These are phyloP conservation scores for Lophiostoma macrostomum DNA, from an alignment of 495 filamentous ascomycete genomes.

Conservation along the genomic window DNA sequence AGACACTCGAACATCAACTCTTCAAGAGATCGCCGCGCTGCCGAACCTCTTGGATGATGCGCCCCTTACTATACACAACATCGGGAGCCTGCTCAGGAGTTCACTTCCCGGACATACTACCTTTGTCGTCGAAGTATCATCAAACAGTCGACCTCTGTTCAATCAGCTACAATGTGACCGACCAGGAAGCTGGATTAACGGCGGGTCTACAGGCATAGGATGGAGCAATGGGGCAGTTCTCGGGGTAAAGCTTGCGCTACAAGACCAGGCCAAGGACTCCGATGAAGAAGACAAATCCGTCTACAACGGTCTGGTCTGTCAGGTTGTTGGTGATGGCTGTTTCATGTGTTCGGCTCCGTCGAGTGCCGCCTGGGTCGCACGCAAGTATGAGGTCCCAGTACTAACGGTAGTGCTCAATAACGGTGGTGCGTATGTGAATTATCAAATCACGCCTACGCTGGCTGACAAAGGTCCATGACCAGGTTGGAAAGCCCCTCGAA, in stretches of 20 bases:
- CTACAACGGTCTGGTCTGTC: conserved; percentile 85
- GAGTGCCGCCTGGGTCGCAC: conserved; percentile 87
- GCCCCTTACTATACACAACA: conserved; percentile 66
- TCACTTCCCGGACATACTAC: conserved; percentile 67
- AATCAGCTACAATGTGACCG: conserved; percentile 74
- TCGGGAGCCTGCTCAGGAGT: conserved; percentile 62
- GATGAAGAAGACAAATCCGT: too few relatives aligned
- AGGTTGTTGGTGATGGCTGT: conserved; percentile 91
- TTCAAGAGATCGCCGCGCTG: conserved; percentile 56
- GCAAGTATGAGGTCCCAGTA: conserved; percentile 81
- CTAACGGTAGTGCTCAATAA: conserved; percentile 93
- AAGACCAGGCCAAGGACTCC: conserved; percentile 60
- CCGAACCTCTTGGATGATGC: conserved; percentile 57
- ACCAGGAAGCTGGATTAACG: conserved; percentile 87
- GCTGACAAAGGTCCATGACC: too few relatives aligned
- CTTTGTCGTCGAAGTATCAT: conserved; percentile 85
- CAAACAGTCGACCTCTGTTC: conserved; percentile 74
- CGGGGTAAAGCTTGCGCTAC: conserved; percentile 82
- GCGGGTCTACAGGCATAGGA: conserved; percentile 86
- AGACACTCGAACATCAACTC: conserved; percentile 54
- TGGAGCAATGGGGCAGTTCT: conserved; percentile 80
- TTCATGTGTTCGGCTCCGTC: conserved; percentile 84
- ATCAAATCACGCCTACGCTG: too few relatives aligned
- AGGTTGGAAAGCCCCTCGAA: conserved; percentile 52
- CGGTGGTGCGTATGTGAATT: too few relatives aligned